Evolutionary conservation across 768 basidiomycete genomes (phyloP).

Genomic region (Kwoniella bestiolae): DNA sequence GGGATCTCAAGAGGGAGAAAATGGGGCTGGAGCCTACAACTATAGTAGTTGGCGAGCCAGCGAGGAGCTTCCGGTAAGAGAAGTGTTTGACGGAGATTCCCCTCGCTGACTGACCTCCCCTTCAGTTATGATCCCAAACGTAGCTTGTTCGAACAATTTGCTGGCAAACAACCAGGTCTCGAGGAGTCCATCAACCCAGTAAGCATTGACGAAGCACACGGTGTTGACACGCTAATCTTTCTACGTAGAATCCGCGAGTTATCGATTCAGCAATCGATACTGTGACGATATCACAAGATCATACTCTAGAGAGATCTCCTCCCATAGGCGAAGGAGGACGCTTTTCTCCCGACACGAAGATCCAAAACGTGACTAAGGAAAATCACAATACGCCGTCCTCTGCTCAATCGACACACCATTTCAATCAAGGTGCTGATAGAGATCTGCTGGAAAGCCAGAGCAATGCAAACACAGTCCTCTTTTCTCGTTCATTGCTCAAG

Average conservation of each 20-base stretch:
- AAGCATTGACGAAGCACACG: not conserved
- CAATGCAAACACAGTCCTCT: constrained; percentile 59
- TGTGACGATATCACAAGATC: not conserved
- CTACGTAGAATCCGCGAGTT: not conserved
- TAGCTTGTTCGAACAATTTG: constrained; percentile 87
- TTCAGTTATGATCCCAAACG: constrained; percentile 75
- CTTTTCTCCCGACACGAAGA: not conserved
- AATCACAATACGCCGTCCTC: not conserved
- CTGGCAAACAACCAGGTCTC: constrained; percentile 49
- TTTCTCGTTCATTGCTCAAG: constrained; percentile 75
- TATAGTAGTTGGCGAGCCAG: constrained; percentile 74
- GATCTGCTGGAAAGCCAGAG: not conserved
- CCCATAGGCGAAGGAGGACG: not conserved
- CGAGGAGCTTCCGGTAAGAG: constrained; percentile 70
- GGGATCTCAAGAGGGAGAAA: constrained; percentile 94
- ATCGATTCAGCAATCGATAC: not conserved
- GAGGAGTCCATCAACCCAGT: constrained; percentile 20
- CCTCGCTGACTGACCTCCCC: not conserved
- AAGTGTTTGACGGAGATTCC: not conserved
- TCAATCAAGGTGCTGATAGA: not conserved
- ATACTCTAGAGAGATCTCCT: not conserved
- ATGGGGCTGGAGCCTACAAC: constrained; percentile 87
- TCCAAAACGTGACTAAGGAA: not conserved
- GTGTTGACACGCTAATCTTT: not conserved
- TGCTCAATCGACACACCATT: not conserved